Conservation (phyloP, 495 filamentous ascomycete species). For the Astrocystis sublimbata region DNA sequence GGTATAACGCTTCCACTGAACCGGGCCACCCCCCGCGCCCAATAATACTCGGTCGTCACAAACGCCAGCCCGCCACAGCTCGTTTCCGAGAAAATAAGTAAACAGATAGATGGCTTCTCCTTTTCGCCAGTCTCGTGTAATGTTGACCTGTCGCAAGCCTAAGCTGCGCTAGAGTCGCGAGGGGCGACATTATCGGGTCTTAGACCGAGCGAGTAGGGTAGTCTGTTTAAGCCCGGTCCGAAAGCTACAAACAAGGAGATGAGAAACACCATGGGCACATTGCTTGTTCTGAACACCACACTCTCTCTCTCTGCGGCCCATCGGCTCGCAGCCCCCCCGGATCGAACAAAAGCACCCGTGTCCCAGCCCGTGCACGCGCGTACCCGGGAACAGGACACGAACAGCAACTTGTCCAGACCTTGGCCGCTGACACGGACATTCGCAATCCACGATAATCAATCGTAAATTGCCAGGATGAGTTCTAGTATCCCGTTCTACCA, state of each 20-base stretch:
- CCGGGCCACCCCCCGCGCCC: conserved; percentile 14
- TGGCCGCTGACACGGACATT: not conserved
- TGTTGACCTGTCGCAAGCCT: not conserved
- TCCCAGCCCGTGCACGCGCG: not conserved
- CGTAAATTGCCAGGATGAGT: conserved; percentile 7
- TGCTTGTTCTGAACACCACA: conserved; percentile 4
- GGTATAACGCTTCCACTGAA: not conserved
- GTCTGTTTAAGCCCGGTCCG: not conserved
- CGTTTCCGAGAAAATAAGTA: conserved; percentile 8
- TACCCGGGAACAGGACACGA: conserved; percentile 7
- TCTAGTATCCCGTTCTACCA: conserved; percentile 9
- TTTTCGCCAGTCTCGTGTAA: conserved; percentile 3
- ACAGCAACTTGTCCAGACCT: not conserved
- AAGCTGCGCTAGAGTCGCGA: not conserved
- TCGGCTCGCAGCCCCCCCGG: conserved; percentile 13
- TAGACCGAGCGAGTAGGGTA: not conserved
- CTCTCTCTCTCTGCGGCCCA: no score
- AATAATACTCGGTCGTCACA: conserved; percentile 11
- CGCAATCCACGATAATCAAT: conserved; percentile 7
- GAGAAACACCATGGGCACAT: not conserved
- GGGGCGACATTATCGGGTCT: not conserved
- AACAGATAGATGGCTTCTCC: not conserved
- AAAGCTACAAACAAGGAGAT: not conserved
- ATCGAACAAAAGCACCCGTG: not conserved
- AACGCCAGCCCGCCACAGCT: conserved; percentile 4